Evolutionary conservation across 2,329 filamentous ascomycete genomes (phyloP).

Genomic region (Colletotrichum sp.): DNA sequence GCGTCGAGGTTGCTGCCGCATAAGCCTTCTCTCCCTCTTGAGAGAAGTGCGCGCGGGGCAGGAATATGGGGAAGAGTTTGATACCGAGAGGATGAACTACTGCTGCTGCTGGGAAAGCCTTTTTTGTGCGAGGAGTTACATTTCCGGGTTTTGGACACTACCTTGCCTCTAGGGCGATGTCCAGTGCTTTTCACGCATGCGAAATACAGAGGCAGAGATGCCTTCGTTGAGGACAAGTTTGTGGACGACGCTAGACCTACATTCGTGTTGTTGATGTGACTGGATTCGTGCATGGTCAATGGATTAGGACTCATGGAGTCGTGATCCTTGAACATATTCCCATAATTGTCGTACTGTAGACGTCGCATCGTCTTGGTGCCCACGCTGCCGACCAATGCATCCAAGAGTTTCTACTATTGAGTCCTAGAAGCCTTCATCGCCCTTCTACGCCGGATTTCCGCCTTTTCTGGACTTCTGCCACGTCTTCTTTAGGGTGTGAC

Average conservation of each 20-base stretch:
- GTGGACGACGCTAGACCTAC: background rate
- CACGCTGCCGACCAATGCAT: background rate
- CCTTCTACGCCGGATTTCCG: background rate
- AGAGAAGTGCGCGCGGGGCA: background rate
- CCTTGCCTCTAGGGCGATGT: background rate
- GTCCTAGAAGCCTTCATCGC: background rate
- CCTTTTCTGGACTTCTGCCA: background rate
- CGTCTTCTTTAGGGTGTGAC: background rate
- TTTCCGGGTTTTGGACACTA: background rate
- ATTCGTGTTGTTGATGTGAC: background rate
- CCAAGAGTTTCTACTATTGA: background rate
- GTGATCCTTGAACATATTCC: background rate
- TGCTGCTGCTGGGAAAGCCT: slow-evolving; percentile 14
- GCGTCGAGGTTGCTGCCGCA: slow-evolving; percentile 42
- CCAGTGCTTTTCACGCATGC: background rate
- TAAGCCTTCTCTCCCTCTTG: background rate
- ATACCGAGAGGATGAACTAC: background rate
- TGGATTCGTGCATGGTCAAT: background rate
- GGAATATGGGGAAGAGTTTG: background rate
- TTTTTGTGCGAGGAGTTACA: background rate
- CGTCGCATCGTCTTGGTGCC: background rate
- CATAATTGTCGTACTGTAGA: background rate
- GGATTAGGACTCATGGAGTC: background rate
- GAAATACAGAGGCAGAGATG: background rate
- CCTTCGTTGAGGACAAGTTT: background rate